Evolutionary conservation across 139 green algal genomes (phyloP).

Genomic region (Chlorella vulgaris): DNA sequence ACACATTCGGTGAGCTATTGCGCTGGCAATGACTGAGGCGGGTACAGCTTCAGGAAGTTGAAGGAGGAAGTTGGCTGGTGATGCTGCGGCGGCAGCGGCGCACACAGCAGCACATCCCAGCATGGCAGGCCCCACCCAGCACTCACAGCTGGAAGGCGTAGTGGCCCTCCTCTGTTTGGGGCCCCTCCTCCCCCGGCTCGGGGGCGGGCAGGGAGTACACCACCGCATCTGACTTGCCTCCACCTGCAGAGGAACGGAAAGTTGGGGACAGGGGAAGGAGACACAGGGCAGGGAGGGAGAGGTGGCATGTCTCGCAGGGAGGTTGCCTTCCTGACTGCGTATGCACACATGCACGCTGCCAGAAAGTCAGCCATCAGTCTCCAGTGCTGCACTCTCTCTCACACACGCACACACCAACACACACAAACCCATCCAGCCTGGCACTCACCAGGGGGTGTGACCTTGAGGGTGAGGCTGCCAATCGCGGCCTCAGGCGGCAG

Average conservation of each 20-base stretch:
- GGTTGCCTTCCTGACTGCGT: too few relatives aligned
- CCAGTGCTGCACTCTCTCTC: too few relatives aligned
- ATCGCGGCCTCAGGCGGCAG: conserved; percentile 41
- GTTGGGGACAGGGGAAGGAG: not conserved
- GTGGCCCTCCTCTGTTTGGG: conserved; percentile 8
- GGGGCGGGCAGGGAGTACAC: not conserved
- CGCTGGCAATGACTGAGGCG: too few relatives aligned
- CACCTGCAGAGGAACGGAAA: not conserved
- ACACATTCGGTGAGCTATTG: too few relatives aligned
- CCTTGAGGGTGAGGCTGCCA: conserved; percentile 30
- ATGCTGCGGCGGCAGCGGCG: too few relatives aligned
- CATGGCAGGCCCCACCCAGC: too few relatives aligned
- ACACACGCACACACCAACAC: too few relatives aligned
- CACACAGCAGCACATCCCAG: too few relatives aligned
- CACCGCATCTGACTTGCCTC: not conserved
- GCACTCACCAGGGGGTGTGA: conserved; percentile 24
- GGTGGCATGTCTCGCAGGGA: too few relatives aligned
- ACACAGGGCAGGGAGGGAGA: not conserved
- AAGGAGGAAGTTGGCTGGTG: too few relatives aligned
- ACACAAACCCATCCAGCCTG: not conserved
- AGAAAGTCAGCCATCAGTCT: not conserved
- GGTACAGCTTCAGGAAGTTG: too few relatives aligned
- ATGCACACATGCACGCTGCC: not conserved
- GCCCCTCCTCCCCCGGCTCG: not conserved
- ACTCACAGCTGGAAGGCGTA: conserved; percentile 16